phyloP scores from a whole-genome alignment of 805 yeast species.

The Wickerhamiella hasegawae region DNA sequence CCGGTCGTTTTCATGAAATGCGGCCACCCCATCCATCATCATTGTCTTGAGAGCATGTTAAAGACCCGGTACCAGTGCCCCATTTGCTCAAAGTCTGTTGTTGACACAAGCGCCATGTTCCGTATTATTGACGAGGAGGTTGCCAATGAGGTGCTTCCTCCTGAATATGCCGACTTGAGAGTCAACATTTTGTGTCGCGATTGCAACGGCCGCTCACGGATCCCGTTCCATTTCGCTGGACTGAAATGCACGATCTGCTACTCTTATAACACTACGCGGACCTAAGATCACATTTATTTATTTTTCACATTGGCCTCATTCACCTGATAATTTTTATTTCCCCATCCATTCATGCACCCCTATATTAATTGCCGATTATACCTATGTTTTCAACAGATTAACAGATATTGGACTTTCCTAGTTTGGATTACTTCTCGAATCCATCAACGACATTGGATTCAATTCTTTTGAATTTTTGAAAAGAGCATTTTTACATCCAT shows the following conservation, averaged over 20 bases:
- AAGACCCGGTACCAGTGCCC: constrained; percentile 84
- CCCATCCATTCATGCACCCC: no score
- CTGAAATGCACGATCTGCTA: constrained; percentile 74
- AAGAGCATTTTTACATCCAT: no score
- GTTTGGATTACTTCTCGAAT: no score
- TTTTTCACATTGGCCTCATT: no score
- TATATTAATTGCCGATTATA: no score
- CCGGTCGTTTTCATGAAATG: constrained; percentile 85
- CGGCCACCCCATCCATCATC: constrained; percentile 86
- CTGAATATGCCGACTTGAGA: constrained; percentile 62
- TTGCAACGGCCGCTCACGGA: constrained; percentile 67
- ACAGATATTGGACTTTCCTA: no score
- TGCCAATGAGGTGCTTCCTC: constrained; percentile 56
- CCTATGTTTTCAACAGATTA: no score
- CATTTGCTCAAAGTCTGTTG: constrained; percentile 65
- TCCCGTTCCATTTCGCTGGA: constrained; percentile 70
- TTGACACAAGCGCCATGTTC: constrained; percentile 80
- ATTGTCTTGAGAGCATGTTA: constrained; percentile 68
- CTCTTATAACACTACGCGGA: constrained; percentile 57
- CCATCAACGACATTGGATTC: no score
- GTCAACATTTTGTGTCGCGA: constrained; percentile 60
- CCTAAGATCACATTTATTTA: no score
- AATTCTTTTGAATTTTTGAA: no score
- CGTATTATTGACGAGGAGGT: constrained; percentile 77
- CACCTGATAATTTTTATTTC: no score